Conservation (phyloP, 2,329 filamentous ascomycete genomes). For the Eutypa lata region DNA sequence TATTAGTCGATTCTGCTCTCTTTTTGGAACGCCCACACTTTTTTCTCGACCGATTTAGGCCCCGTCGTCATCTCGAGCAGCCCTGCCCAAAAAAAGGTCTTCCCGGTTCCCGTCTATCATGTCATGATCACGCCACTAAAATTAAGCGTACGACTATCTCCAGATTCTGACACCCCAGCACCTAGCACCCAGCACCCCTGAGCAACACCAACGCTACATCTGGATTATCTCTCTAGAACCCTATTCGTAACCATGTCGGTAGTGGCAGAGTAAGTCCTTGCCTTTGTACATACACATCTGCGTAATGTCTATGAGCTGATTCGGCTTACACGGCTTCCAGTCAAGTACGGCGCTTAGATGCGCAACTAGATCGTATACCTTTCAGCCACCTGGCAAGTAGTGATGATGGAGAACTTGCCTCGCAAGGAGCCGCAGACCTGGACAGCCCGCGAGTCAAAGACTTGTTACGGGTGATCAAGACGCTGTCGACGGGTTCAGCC, state of each 20-base stretch:
- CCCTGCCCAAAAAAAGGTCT: not conserved
- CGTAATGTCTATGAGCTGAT: not conserved
- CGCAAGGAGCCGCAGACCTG: constrained; percentile 37
- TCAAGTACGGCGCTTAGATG: constrained; percentile 61
- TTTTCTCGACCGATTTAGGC: not conserved
- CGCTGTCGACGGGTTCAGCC: constrained; percentile 66
- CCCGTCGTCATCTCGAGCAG: not conserved
- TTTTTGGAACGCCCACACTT: not conserved
- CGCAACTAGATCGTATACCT: constrained; percentile 62
- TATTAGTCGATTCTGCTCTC: not conserved
- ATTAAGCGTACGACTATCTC: not conserved
- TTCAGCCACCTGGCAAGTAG: constrained; percentile 40
- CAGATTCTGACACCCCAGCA: not conserved
- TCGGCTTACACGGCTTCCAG: constrained; percentile 30
- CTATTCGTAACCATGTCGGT: constrained; percentile 38
- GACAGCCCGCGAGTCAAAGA: constrained; percentile 55
- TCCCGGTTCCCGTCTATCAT: not conserved
- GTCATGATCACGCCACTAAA: not conserved
- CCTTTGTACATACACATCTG: constrained; percentile 8
- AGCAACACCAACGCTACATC: not conserved
- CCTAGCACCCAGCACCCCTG: too few relatives aligned
- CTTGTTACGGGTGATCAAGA: constrained; percentile 66
- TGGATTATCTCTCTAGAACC: not conserved
- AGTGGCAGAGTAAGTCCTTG: constrained; percentile 43
- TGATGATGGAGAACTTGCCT: constrained; percentile 33